Conservation (phyloP, 2,329 filamentous ascomycete species). For the Pseudogymnoascus sp. region DNA sequence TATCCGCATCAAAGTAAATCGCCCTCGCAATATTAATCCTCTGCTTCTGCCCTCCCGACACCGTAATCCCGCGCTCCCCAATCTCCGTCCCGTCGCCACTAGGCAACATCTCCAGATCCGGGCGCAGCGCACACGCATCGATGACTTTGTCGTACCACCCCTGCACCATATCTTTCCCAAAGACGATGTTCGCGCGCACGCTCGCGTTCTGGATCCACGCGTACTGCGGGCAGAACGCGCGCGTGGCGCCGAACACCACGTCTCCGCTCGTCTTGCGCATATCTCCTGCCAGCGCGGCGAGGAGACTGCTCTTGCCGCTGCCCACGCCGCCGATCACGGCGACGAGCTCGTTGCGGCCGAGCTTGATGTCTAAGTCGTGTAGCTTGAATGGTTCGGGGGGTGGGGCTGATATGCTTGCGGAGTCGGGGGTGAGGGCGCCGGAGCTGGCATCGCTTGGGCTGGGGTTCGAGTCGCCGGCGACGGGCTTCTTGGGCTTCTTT, state of each 20-base stretch:
- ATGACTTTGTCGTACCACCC: conserved; percentile 62
- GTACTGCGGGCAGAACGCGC: conserved; percentile 92
- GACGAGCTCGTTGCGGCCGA: conserved; percentile 67
- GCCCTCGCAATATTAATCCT: conserved; percentile 85
- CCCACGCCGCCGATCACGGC: conserved; percentile 86
- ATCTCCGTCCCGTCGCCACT: conserved; percentile 85
- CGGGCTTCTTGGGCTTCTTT: conserved; percentile 20
- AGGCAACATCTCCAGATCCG: conserved; percentile 89
- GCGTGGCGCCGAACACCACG: conserved; percentile 65
- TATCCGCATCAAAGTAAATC: conserved; percentile 61
- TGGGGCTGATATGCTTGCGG: conserved; percentile 48
- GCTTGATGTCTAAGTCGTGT: conserved; percentile 55
- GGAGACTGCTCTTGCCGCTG: conserved; percentile 80
- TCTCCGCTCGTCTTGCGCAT: conserved; percentile 78
- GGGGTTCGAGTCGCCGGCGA: conserved; percentile 20
- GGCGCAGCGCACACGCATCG: conserved; percentile 67
- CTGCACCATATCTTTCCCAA: conserved; percentile 69
- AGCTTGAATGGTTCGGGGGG: conserved; percentile 61
- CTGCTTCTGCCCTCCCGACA: conserved; percentile 93
- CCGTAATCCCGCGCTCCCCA: conserved; percentile 88
- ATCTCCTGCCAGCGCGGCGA: conserved; percentile 83
- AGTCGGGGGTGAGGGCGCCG: conserved; percentile 40
- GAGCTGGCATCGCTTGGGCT: conserved; percentile 27
- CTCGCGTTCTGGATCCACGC: conserved; percentile 95
- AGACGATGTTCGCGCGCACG: conserved; percentile 81